Conservation (phyloP, 805 yeast genomes). For the Starmerella vitae region DNA sequence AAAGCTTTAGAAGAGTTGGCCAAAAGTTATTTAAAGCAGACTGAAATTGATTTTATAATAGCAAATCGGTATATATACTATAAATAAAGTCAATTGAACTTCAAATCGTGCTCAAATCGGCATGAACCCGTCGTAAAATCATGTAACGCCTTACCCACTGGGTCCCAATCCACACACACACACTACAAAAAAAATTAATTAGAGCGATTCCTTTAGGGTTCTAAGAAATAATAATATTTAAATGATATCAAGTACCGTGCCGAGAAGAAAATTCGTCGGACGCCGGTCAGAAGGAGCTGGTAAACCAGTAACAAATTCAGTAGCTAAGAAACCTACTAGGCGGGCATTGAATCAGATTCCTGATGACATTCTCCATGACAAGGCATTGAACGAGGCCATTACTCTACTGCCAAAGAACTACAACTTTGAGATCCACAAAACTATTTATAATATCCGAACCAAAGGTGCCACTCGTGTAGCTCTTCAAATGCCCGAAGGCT, state of each 20-base stretch:
- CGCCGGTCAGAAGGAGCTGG: constrained; percentile 25
- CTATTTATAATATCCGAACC: constrained; percentile 82
- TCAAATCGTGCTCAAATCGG: too few species aligned
- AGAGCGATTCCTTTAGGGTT: too few species aligned
- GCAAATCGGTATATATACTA: too few species aligned
- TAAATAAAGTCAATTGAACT: too few species aligned
- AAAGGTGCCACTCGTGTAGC: constrained; percentile 71
- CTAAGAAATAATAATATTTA: too few species aligned
- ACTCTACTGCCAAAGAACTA: constrained; percentile 75
- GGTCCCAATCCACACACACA: too few species aligned
- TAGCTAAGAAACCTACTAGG: constrained; percentile 23
- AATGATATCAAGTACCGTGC: constrained; percentile 2
- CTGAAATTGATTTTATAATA: too few species aligned
- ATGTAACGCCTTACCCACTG: too few species aligned
- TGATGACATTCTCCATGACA: constrained; percentile 62
- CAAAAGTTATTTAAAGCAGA: too few species aligned
- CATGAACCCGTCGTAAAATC: too few species aligned
- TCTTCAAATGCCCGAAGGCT: constrained; percentile 94
- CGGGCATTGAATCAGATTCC: constrained; percentile 73
- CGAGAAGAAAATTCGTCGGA: constrained; percentile 50
- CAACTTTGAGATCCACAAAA: constrained; percentile 90
- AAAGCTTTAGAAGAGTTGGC: too few species aligned
- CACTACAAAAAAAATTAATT: too few species aligned
- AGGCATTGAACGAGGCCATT: constrained; percentile 73
- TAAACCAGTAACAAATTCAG: constrained; percentile 16